phyloP scores from a whole-genome alignment of 495 filamentous ascomycete genomes.

The Melanomma pulvis-pyrius region DNA sequence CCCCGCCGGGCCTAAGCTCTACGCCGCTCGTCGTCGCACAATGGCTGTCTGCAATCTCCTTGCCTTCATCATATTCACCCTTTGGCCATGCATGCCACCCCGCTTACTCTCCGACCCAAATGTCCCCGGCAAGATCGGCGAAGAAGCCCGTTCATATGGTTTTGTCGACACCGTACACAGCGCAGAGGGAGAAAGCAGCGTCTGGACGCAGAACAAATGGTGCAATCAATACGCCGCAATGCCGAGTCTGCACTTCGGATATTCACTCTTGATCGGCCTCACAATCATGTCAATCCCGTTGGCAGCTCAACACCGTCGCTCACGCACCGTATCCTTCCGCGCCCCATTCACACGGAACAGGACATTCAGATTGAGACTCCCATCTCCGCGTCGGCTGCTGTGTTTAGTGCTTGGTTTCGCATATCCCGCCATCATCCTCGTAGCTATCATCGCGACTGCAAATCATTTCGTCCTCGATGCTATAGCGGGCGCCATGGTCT shows the following conservation, averaged over 20 bases:
- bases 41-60: constrained; percentile 75
- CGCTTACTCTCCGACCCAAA: constrained; percentile 63
- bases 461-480: constrained; percentile 73
- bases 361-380: constrained; percentile 29
- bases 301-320: constrained; percentile 34
- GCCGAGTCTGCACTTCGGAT: constrained; percentile 81
- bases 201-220: constrained; percentile 75
- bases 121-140: constrained; percentile 49
- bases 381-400: constrained; percentile 52
- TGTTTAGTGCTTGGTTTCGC: constrained; percentile 58
- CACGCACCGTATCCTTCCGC: constrained; percentile 8
- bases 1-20: constrained; percentile 56
- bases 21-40: constrained; percentile 65
- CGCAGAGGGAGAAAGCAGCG: constrained; percentile 60
- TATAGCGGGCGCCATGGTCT: constrained; percentile 64
- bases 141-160: constrained; percentile 60
- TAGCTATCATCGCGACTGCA: constrained; percentile 71
- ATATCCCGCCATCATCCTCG: constrained; percentile 67
- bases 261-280: constrained; percentile 73
- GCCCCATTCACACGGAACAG: background rate
- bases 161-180: constrained; percentile 79
- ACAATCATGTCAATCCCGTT: constrained; percentile 64
- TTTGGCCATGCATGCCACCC: constrained; percentile 83
- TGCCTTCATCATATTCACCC: constrained; percentile 75
- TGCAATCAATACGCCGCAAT: constrained; percentile 75